Base-by-base conservation (phyloP, 192 early-diverging fungal species). In the Rhizoclosmatium globosum region DNA sequence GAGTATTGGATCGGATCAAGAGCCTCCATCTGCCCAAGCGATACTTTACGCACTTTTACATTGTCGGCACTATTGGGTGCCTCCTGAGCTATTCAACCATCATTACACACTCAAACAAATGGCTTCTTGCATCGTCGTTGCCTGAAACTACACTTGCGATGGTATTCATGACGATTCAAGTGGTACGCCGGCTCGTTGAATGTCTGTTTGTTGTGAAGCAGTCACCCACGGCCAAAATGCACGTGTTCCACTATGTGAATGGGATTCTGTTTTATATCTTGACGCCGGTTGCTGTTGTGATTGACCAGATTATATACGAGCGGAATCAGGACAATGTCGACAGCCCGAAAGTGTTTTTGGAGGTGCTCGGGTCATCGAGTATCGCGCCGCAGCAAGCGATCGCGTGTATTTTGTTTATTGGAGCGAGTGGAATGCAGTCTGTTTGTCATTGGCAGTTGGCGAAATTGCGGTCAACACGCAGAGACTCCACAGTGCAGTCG, bases 181-280 rank as follows among this genome's bases (percentile, higher is more conserved):
- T 64, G 21, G 31, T 53, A n/a, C 64, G 81, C 39, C 38, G 82
- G 61, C 47, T 83, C 4, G 81, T 47, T 50, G 79, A 83, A 58
- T 78, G 75, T 59, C 53, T 65, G 31, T 39, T 53, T n/a, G 75
- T 81, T 15, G n/a, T 11, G 13, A 53, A 48, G 62, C 44, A 67
- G 60, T 68, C 66, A 11, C 38, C 64, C 42, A 48, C 17, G 2
- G 71, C 84, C 2, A 76, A 42, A 44, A 85, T 85, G 81, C 78
- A 85, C 62, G 47, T 77, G 42, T 44, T 61, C 15, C 84, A 85
- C 47, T 85, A 83, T 45, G 1, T 82, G n/a, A 61, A 74, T 9
- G 84, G 84, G 4, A 48, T 85, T 17, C 53, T 64, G 31, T 85
- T 81, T 42, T 85, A 85, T 68, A 31, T 31, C 31, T 31, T 31